A percentile compares a stretch with the other conserved stretches of the same genome.
phyloP scores from a whole-genome alignment of 495 filamentous ascomycete species.

The Lepidopterella palustris region DNA sequence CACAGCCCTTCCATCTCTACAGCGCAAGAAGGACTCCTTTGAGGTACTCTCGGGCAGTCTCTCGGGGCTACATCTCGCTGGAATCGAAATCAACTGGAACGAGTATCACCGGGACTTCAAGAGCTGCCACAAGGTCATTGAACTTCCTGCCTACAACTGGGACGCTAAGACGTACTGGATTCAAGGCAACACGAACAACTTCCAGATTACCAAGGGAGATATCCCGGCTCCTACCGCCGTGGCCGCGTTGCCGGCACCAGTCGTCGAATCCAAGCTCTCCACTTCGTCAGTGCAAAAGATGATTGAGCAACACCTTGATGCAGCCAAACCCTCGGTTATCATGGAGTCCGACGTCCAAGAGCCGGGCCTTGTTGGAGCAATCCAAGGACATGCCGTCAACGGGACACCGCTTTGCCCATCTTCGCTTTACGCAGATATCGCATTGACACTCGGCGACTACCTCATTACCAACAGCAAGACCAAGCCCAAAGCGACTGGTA shows the following conservation, averaged over 20 bases:
- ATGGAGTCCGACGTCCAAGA: conserved; percentile 62
- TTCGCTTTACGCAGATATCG: conserved; percentile 69
- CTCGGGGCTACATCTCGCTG: conserved; percentile 54
- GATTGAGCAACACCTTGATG: conserved; percentile 50
- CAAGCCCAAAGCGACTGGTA: not conserved
- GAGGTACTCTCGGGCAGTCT: conserved; percentile 56
- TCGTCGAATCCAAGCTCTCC: conserved; percentile 28
- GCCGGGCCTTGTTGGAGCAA: conserved; percentile 52
- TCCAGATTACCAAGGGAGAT: not conserved
- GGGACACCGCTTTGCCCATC: conserved; percentile 49
- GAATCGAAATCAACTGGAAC: conserved; percentile 66
- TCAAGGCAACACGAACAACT: not conserved
- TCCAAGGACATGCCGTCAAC: conserved; percentile 70
- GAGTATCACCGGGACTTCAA: conserved; percentile 72
- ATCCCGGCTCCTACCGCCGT: not conserved
- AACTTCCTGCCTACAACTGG: conserved; percentile 69
- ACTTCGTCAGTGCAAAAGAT: conserved; percentile 37
- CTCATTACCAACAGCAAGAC: conserved; percentile 51
- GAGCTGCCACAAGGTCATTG: conserved; percentile 52
- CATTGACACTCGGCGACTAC: conserved; percentile 65
- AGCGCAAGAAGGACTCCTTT: conserved; percentile 54
- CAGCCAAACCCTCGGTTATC: conserved; percentile 43
- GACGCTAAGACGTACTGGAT: conserved; percentile 72
- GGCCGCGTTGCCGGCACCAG: conserved; percentile 16
- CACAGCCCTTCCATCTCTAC: conserved; percentile 27